These are phyloP conservation scores for Pharnaceum exiguum DNA, from an alignment of 148 eudicot genomes.

Conservation along the genomic window DNA sequence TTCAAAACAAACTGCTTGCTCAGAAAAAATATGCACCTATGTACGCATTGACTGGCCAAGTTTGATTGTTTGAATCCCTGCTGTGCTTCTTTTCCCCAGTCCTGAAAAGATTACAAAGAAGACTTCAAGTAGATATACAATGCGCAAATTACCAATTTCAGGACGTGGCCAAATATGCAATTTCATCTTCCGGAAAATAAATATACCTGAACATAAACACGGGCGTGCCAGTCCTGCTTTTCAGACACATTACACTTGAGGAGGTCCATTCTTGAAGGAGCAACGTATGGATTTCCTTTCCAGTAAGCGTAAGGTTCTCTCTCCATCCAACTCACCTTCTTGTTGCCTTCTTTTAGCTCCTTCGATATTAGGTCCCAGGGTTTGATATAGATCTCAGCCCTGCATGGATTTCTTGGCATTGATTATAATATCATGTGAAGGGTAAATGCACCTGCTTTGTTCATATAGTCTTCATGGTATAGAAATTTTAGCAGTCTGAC, in stretches of 20 bases:
- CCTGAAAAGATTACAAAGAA: no score
- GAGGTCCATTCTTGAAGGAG: constrained; percentile 59
- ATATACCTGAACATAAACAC: constrained; percentile 52
- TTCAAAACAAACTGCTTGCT: neutral
- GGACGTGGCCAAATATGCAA: no score
- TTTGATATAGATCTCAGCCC: constrained; percentile 71
- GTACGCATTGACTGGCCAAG: constrained; percentile 58
- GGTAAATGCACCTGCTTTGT: neutral
- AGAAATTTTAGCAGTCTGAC: no score
- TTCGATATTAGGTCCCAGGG: constrained; percentile 55
- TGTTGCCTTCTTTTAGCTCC: constrained; percentile 69
- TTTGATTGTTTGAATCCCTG: constrained; percentile 61
- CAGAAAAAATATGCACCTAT: constrained; percentile 32
- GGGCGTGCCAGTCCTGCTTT: constrained; percentile 74
- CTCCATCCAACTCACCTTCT: constrained; percentile 40
- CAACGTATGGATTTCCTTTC: constrained; percentile 81
- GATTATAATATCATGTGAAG: neutral
- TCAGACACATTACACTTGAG: constrained; percentile 66
- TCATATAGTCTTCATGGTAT: no score
- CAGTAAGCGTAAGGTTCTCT: constrained; percentile 82
- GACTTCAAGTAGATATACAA: no score
- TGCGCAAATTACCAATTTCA: neutral
- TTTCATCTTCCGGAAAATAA: no score
- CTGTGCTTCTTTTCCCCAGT: constrained; percentile 51
- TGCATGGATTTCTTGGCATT: constrained; percentile 9